These are phyloP conservation scores for Desmodesmus armatus DNA, from an alignment of 139 green algal genomes.

Conservation along the genomic window DNA sequence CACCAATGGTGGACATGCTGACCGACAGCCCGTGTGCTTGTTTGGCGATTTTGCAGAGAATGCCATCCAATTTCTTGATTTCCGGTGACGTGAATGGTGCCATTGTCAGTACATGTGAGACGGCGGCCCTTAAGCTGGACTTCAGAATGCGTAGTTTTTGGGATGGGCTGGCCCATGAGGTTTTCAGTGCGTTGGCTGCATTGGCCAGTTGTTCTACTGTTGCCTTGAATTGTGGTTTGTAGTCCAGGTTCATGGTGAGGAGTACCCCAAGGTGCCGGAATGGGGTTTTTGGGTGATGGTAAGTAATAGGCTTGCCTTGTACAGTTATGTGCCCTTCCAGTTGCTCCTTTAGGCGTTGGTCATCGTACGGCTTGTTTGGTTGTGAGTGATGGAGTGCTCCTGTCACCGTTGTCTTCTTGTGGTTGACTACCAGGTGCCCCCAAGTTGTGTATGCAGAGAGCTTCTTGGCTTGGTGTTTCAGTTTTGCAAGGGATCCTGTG, in stretches of 20 bases:
- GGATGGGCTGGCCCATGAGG: too few relatives aligned
- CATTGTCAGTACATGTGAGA: too few relatives aligned
- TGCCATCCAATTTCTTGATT: too few relatives aligned
- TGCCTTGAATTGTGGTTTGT: background rate
- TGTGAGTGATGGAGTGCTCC: background rate
- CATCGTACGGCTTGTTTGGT: background rate
- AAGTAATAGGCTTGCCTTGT: background rate
- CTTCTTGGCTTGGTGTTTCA: background rate
- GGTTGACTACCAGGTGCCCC: slow-evolving; percentile 10
- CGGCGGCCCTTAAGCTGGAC: too few relatives aligned
- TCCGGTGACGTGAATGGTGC: too few relatives aligned
- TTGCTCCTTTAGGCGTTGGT: background rate
- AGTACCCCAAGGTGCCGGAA: background rate
- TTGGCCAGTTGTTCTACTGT: background rate
- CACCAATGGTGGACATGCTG: too few relatives aligned
- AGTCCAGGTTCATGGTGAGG: slow-evolving; percentile 1
- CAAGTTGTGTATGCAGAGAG: background rate
- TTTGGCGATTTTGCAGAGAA: too few relatives aligned
- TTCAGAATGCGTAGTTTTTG: too few relatives aligned
- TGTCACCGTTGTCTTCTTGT: slow-evolving; percentile 12
- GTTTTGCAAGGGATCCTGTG: background rate
- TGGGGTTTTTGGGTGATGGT: background rate
- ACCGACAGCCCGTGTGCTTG: too few relatives aligned
- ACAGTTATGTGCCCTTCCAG: background rate
- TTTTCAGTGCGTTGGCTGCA: too few relatives aligned